phyloP scores from a whole-genome alignment of 495 filamentous ascomycete species.

The Cercophora scortea region DNA sequence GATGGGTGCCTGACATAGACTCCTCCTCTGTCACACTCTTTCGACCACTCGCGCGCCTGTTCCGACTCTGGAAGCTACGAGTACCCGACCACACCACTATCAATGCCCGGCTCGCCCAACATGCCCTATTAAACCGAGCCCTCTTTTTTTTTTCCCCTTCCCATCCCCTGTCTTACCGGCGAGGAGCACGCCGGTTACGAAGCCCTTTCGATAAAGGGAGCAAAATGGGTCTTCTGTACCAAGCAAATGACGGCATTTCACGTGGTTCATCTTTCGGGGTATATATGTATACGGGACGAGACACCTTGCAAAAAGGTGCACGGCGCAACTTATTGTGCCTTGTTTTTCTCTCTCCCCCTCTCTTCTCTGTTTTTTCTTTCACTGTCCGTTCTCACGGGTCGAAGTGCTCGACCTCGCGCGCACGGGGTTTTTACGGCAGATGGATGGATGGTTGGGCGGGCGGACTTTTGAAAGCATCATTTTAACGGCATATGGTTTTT shows the following conservation, averaged over 20 bases:
- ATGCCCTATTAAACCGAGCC: conserved; percentile 13
- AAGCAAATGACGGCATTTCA: background rate
- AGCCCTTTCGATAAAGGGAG: background rate
- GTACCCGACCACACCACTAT: conserved; percentile 61
- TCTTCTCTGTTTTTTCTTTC: background rate
- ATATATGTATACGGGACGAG: conserved; percentile 1
- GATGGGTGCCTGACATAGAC: conserved; percentile 53
- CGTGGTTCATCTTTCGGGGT: background rate
- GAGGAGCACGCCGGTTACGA: too few species aligned
- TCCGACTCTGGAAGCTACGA: conserved; percentile 47
- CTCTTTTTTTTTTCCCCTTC: background rate
- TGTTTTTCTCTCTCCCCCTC: background rate
- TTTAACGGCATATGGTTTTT: too few species aligned
- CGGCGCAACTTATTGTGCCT: conserved; percentile 7
- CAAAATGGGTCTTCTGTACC: background rate
- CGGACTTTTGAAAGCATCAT: background rate
- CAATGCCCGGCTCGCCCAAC: conserved; percentile 58
- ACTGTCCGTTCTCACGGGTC: background rate
- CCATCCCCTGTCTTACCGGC: too few species aligned
- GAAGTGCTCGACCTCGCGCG: conserved; percentile 13
- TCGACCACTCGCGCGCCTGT: conserved; percentile 62
- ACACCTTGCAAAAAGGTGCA: background rate
- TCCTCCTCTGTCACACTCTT: conserved; percentile 75
- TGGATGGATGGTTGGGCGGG: background rate
- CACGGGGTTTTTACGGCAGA: background rate